Evolutionary conservation across 106 monocot genomes (phyloP).

Genomic region (Cymbidium sinense): DNA sequence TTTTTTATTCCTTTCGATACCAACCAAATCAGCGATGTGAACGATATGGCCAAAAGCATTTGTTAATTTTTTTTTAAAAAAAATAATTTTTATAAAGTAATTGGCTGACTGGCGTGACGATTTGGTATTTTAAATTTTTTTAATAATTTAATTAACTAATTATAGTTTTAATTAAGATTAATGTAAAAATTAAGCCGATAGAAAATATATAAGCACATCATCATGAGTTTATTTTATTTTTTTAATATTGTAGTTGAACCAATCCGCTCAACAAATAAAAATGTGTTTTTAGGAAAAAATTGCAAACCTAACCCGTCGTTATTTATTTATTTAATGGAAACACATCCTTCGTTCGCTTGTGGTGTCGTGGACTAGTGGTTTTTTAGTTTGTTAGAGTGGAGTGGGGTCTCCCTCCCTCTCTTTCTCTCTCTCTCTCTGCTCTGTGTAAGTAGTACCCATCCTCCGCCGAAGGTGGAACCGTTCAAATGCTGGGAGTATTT

Average conservation of each 20-base stretch:
- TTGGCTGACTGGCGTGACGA: too few species aligned
- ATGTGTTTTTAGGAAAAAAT: background rate
- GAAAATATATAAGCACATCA: too few species aligned
- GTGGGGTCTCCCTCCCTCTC: background rate
- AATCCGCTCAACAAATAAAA: background rate
- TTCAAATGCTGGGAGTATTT: background rate
- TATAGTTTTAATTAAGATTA: too few species aligned
- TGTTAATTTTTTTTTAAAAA: too few species aligned
- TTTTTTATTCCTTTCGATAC: too few species aligned
- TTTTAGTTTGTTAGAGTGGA: background rate
- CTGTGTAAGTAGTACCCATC: background rate
- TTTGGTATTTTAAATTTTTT: too few species aligned
- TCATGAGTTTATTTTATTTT: background rate
- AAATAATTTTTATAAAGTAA: too few species aligned
- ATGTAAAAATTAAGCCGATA: too few species aligned
- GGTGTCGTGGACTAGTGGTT: background rate
- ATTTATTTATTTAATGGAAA: background rate
- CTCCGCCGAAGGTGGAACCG: background rate
- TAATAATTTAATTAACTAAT: too few species aligned
- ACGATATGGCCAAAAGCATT: too few species aligned
- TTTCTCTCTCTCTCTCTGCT: background rate
- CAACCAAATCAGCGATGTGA: too few species aligned
- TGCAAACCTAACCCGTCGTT: background rate
- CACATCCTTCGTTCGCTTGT: background rate
- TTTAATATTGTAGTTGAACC: slow-evolving; percentile 3